phyloP scores from a whole-genome alignment of 805 yeast genomes.

The Cephaloascus fragrans region DNA sequence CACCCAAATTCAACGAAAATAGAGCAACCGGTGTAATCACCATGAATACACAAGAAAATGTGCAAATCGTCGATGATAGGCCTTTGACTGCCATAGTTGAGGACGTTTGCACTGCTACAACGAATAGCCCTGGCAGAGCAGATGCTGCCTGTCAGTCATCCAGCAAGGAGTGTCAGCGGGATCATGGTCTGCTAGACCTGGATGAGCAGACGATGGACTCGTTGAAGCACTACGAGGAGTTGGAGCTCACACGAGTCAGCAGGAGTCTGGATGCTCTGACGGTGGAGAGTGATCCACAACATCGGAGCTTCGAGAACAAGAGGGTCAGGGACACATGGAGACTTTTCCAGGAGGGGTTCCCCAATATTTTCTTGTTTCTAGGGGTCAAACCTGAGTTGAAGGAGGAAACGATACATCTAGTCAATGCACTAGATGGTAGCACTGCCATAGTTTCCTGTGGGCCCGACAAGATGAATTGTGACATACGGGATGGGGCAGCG shows the following conservation, averaged over 20 bases:
- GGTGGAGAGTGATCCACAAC: background rate
- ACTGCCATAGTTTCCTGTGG: slow-evolving; percentile 26
- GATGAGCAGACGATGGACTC: background rate
- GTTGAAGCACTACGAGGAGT: too few species aligned
- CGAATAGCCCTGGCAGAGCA: background rate
- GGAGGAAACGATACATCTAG: slow-evolving; percentile 1
- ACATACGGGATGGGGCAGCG: slow-evolving; percentile 19
- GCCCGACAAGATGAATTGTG: slow-evolving; percentile 19
- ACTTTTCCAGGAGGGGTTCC: slow-evolving; percentile 1
- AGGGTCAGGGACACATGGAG: background rate
- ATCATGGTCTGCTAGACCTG: too few species aligned
- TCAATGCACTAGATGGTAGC: slow-evolving; percentile 8
- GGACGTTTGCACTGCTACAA: background rate
- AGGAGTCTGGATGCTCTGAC: too few species aligned
- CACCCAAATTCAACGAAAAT: background rate
- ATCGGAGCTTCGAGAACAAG: background rate
- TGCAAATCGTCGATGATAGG: background rate
- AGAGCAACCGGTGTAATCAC: background rate
- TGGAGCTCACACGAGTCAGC: too few species aligned
- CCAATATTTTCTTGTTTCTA: background rate
- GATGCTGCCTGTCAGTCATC: background rate
- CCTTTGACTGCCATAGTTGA: background rate
- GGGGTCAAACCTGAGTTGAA: slow-evolving; percentile 1
- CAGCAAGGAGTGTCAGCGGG: background rate
- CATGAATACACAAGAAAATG: background rate